Evolutionary conservation across 495 filamentous ascomycete genomes (phyloP).

Genomic region (Tuber calosporum): DNA sequence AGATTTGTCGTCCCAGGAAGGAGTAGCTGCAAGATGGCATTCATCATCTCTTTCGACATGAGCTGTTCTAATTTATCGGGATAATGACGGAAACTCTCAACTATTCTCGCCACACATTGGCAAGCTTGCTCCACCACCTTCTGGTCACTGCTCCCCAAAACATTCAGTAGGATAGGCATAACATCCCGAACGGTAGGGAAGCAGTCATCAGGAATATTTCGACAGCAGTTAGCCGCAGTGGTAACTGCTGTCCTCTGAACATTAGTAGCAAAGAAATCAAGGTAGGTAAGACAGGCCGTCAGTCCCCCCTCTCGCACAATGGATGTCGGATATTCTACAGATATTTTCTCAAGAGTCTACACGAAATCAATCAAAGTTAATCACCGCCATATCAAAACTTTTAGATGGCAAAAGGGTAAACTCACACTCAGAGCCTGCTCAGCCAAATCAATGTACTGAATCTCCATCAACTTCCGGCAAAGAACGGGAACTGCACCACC

Average conservation of each 20-base stretch:
- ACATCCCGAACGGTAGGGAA: slow-evolving; percentile 83
- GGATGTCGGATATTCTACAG: slow-evolving; percentile 86
- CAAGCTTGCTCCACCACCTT: slow-evolving; percentile 96
- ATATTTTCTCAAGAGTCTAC: slow-evolving; percentile 91
- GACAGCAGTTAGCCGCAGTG: slow-evolving; percentile 95
- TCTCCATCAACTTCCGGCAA: slow-evolving; percentile 88
- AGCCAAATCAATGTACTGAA: slow-evolving; percentile 91
- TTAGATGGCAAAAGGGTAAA: slow-evolving; percentile 17
- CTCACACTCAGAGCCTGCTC: slow-evolving; percentile 88
- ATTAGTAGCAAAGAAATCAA: slow-evolving; percentile 97
- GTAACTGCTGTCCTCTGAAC: slow-evolving; percentile 95
- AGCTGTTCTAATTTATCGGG: slow-evolving; percentile 84
- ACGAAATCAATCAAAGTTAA: slow-evolving; percentile 32
- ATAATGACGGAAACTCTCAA: slow-evolving; percentile 88
- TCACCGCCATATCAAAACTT: not conserved
- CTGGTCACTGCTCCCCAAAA: slow-evolving; percentile 85
- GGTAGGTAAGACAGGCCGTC: slow-evolving; percentile 83
- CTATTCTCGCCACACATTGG: slow-evolving; percentile 90
- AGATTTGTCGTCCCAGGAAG: slow-evolving; percentile 92
- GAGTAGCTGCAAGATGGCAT: slow-evolving; percentile 78
- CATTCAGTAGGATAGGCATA: slow-evolving; percentile 88
- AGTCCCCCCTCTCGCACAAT: slow-evolving; percentile 95
- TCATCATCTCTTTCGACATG: slow-evolving; percentile 76
- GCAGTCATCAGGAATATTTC: slow-evolving; percentile 87
- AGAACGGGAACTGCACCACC: slow-evolving; percentile 89